phyloP scores from a whole-genome alignment of 169 alveolate genomes.

The Perkinsus chesapeaki region DNA sequence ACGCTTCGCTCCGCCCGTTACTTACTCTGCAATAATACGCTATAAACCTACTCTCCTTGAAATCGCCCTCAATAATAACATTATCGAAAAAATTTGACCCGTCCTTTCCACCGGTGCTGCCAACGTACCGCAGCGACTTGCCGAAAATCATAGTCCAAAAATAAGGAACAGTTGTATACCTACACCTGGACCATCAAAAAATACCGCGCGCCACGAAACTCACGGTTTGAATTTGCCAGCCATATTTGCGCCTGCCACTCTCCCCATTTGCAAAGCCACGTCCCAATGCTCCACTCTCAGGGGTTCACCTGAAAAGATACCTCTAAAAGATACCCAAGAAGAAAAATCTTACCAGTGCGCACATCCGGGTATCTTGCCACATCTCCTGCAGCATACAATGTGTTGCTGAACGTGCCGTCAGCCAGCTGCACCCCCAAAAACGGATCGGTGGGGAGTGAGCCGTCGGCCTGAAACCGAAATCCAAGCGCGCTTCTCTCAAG shows the following conservation, averaged over 20 bases:
- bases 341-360: slow-evolving; percentile 16
- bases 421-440: neutral
- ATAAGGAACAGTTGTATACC: slow-evolving; percentile 25
- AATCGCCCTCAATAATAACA: slow-evolving; percentile 32
- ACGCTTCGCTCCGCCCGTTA: slow-evolving; percentile 11
- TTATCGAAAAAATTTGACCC: slow-evolving; percentile 18
- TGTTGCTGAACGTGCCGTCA: neutral
- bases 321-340: neutral
- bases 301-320: neutral
- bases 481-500: neutral
- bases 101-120: neutral
- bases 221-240: slow-evolving; percentile 8
- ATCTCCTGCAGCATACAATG: slow-evolving; percentile 32
- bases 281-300: slow-evolving; percentile 37
- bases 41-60: slow-evolving; percentile 23
- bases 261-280: slow-evolving; percentile 33
- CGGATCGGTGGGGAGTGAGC: neutral
- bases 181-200: neutral
- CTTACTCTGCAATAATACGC: slow-evolving; percentile 29
- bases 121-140: slow-evolving; percentile 21
- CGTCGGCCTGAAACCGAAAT: neutral
- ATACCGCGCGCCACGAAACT: neutral
- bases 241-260: slow-evolving; percentile 34
- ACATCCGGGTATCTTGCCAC: slow-evolving; percentile 33
- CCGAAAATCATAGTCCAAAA: slow-evolving; percentile 33